Base-by-base conservation (phyloP, 1,284 basidiomycete species). In the Kwoniella shivajii region DNA sequence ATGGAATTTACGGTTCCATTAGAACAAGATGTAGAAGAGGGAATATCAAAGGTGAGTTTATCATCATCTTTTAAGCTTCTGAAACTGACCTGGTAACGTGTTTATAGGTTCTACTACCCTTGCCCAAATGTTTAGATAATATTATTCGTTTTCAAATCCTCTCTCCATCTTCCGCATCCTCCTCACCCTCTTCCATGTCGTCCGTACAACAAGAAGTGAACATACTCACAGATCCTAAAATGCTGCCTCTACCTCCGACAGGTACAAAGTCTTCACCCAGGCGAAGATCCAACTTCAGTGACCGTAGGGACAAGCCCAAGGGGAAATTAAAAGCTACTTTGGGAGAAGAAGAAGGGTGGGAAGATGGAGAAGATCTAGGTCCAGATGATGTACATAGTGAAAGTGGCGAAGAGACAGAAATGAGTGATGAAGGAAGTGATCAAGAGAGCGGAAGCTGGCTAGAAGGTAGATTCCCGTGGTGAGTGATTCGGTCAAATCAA, bases 41-140 rank as follows among this genome's bases (percentile, higher is more conserved):
- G 30, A 10, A 44, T 56, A 30, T 66, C 50, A 29, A 65, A 66
- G 52, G 69, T 73, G 46, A 14, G 11, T 38, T 47, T 47, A 22
- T 27, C n/a, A 26, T 16, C 27, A 4, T 29, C 4, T 31, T 26
- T 11, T 1, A n/a, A 43, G 37, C 2, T 10, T 14, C 44, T 24
- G 5, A 30, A 13, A 18, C n/a, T 6, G 6, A 34, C 26, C 45
- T 27, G 6, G 11, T 1, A 30, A 24, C 22, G 4, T 29, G n/a
- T 45, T 37, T 7, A 18, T 30, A 68, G 63, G 61, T 63, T 6
- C 39, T 57, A 7, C 30, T 73, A 7, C 61, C 68, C 0, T 47
- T 73, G 1, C 72, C 74, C 6, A 71, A 65, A 61, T 74, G 70
- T 44, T 65, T 76, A 6, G 71, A 76, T 57, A 74, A 72, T 39